A percentile compares a stretch with the other conserved stretches of the same genome.
These are phyloP conservation scores for Leishmania amazonensis DNA, from an alignment of 208 protist genomes.

Conservation along the genomic window DNA sequence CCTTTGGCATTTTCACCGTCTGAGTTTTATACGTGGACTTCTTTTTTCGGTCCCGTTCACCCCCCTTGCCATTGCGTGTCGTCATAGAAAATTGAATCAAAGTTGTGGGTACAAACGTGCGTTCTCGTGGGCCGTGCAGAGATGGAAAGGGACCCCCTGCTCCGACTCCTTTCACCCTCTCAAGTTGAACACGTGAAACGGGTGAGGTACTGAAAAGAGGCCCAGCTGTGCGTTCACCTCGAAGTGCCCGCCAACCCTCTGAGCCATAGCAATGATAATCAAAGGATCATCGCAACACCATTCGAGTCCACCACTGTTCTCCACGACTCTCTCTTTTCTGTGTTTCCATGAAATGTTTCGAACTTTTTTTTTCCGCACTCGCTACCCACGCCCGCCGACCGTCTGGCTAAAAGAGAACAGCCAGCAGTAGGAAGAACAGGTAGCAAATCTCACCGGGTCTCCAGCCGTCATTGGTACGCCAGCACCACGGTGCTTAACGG, in stretches of 20 bases:
- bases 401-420: not conserved
- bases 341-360: not conserved
- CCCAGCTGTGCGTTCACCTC: not conserved
- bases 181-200: not conserved
- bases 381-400: not conserved
- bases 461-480: not conserved
- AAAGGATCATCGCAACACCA: not conserved
- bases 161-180: not conserved
- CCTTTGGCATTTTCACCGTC: not conserved
- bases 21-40: not conserved
- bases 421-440: not conserved
- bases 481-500: conserved; percentile 4
- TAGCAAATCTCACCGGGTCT: not conserved
- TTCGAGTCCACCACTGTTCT: not conserved
- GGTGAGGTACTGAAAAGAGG: not conserved
- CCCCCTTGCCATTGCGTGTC: not conserved
- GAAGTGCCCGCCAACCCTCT: not conserved
- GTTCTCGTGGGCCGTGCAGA: not conserved
- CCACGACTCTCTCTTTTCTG: not conserved
- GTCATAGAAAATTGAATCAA: not conserved
- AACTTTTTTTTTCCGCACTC: conserved; percentile 5
- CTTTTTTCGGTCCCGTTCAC: not conserved
- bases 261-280: not conserved
- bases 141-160: not conserved
- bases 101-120: not conserved